These are phyloP conservation scores for Fusarium sp. DNA, from an alignment of 2,329 filamentous ascomycete species.

Conservation along the genomic window DNA sequence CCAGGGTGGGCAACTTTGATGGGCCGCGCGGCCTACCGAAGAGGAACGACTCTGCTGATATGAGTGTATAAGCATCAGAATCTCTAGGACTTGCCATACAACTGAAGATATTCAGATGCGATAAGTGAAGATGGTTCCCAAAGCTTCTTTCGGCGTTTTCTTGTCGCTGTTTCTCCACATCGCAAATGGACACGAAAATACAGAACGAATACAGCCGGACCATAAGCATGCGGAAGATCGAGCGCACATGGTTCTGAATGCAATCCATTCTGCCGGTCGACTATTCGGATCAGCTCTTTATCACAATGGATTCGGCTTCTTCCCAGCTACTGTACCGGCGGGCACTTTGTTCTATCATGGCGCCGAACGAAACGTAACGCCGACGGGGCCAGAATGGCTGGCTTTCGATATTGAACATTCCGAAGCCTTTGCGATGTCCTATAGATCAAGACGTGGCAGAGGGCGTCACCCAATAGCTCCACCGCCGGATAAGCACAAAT, in stretches of 20 bases:
- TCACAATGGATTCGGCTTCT: slow-evolving; percentile 81
- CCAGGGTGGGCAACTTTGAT: slow-evolving; percentile 11
- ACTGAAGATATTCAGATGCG: background rate
- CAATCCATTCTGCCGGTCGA: slow-evolving; percentile 76
- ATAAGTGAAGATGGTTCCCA: slow-evolving; percentile 31
- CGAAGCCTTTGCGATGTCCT: slow-evolving; percentile 67
- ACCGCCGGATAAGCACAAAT: background rate
- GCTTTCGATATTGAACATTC: slow-evolving; percentile 84
- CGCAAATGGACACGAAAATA: background rate
- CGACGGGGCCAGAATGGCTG: slow-evolving; percentile 74
- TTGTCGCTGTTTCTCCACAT: slow-evolving; percentile 25
- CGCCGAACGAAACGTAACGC: slow-evolving; percentile 55
- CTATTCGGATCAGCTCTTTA: slow-evolving; percentile 80
- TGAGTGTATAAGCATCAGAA: slow-evolving; percentile 4
- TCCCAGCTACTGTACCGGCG: slow-evolving; percentile 72
- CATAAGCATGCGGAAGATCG: slow-evolving; percentile 59
- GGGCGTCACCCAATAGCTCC: background rate
- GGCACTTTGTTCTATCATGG: slow-evolving; percentile 79
- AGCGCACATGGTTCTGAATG: slow-evolving; percentile 77
- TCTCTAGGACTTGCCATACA: background rate
- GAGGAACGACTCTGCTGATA: background rate
- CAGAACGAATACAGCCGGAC: slow-evolving; percentile 50
- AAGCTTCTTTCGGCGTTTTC: slow-evolving; percentile 16
- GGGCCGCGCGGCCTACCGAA: slow-evolving; percentile 39
- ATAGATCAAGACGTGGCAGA: background rate